Base-by-base conservation (phyloP, 306 rosid species). In the Cucurbita maxima region DNA sequence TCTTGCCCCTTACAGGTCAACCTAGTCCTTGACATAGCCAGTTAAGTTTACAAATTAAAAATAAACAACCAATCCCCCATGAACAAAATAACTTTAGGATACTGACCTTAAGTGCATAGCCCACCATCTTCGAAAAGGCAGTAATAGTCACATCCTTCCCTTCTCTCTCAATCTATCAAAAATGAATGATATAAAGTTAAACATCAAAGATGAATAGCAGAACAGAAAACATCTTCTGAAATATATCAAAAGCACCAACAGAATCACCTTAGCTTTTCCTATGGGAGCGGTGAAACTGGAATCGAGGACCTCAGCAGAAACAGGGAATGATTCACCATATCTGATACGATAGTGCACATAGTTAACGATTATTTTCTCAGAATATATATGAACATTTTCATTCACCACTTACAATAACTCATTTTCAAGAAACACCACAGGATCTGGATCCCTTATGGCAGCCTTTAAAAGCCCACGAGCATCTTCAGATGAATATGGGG, bases 371-470 rank as follows among this genome's bases (percentile, higher is more conserved):
- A 82, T 14, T 19, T 64, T 57, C 56, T 71, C 78, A 58, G 59
- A 72, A 75, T 54, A 18, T 7, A 76, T 16, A 76, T 36, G 13
- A 52, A 73, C 72, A 18, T 60, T 63, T 20, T 44, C 2, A 62
- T 63, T 77, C 44, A 54, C 53, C 72, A 87, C 97, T 89, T 82
- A 94, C 99, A 94, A 76, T 85, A 94, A 79, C 88, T 94, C 99
- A 79, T 91, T 94, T 82, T 94, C 99, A 77, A 95, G 97, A 81
- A 95, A 91, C 83, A 95, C 91, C 78, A 95, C 97, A 69, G 97
- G 99, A 84, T 95, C 99, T 61, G 96, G 99, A 77, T 95, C 99
- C 81, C 99, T 89, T 55, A 95, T 95, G 62, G 99, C 99, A 76
- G 99, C 96, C 84, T 95, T 95, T 79, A 95, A 83, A 73, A 95